phyloP scores from a whole-genome alignment of 225 moss, liverwort and hornwort species.

The Sphagnum tenellum region DNA sequence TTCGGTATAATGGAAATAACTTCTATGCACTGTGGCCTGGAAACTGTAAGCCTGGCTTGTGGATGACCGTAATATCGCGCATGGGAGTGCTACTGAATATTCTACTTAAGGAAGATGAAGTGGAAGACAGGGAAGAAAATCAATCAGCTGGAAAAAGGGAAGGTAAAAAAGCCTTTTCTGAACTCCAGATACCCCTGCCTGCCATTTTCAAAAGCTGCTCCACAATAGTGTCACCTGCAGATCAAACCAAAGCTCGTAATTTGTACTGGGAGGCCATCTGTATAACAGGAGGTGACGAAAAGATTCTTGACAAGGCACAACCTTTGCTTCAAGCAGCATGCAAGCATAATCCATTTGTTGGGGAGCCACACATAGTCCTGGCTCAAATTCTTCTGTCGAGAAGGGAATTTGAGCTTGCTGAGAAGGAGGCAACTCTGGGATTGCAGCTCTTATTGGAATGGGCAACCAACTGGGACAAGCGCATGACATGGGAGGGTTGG shows the following conservation, averaged over 20 bases:
- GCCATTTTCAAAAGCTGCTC: slow-evolving; percentile 57
- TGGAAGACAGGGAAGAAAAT: slow-evolving; percentile 11
- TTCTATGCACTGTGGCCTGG: slow-evolving; percentile 79
- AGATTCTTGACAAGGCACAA: slow-evolving; percentile 18
- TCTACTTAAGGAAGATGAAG: slow-evolving; percentile 59
- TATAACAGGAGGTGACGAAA: slow-evolving; percentile 11
- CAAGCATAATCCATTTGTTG: slow-evolving; percentile 33
- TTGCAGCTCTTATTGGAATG: slow-evolving; percentile 60
- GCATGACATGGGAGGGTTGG: slow-evolving; percentile 91
- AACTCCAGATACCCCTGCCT: slow-evolving; percentile 38
- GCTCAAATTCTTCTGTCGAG: slow-evolving; percentile 52
- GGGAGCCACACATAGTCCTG: slow-evolving; percentile 60
- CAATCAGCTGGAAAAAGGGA: slow-evolving; percentile 4
- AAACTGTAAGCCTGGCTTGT: slow-evolving; percentile 62
- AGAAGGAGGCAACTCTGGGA: slow-evolving; percentile 38
- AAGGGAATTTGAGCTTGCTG: slow-evolving; percentile 46
- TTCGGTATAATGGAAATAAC: slow-evolving; percentile 20
- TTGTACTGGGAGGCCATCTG: slow-evolving; percentile 67
- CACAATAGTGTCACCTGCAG: slow-evolving; percentile 20
- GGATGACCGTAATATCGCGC: slow-evolving; percentile 36
- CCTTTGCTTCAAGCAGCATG: slow-evolving; percentile 32
- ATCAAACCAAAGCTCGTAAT: slow-evolving; percentile 38
- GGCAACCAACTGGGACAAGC: slow-evolving; percentile 85
- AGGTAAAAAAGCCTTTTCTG: slow-evolving; percentile 21
- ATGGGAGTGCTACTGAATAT: slow-evolving; percentile 60